These are phyloP conservation scores for Neurospora sp. DNA, from an alignment of 495 filamentous ascomycete species.

Conservation along the genomic window DNA sequence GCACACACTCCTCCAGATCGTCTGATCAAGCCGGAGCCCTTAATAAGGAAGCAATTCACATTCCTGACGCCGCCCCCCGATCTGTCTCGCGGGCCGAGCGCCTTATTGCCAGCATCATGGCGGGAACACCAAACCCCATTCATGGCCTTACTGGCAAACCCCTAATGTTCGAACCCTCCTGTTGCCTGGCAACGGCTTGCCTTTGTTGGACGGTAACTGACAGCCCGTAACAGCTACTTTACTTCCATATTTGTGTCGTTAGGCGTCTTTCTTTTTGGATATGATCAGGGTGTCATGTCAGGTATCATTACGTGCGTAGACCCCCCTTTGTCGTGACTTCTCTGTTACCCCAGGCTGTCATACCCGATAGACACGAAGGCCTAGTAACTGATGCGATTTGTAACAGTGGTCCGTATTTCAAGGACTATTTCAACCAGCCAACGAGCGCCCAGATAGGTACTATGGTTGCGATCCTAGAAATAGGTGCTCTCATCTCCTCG, in stretches of 20 bases:
- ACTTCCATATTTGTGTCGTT: slow-evolving; percentile 97
- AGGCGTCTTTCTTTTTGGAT: slow-evolving; percentile 95
- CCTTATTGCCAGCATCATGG: slow-evolving; percentile 73
- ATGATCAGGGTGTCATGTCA: slow-evolving; percentile 99
- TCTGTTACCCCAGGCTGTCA: not conserved
- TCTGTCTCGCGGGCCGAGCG: slow-evolving; percentile 54
- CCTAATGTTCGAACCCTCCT: slow-evolving; percentile 56
- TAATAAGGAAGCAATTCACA: slow-evolving; percentile 72
- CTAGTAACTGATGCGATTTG: slow-evolving; percentile 9
- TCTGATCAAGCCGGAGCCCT: slow-evolving; percentile 33
- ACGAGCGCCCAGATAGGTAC: slow-evolving; percentile 77
- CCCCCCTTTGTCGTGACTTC: not conserved
- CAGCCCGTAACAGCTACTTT: slow-evolving; percentile 59
- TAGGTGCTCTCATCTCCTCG: slow-evolving; percentile 88
- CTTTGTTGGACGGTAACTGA: not conserved
- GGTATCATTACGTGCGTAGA: slow-evolving; percentile 90
- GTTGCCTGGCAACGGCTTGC: slow-evolving; percentile 24
- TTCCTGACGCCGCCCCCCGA: slow-evolving; percentile 59
- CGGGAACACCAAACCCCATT: slow-evolving; percentile 58
- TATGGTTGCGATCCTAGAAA: slow-evolving; percentile 92
- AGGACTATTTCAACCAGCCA: slow-evolving; percentile 84
- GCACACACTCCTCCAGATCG: slow-evolving; percentile 7
- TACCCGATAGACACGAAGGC: slow-evolving; percentile 3
- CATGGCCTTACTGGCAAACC: slow-evolving; percentile 94
- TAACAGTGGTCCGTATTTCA: slow-evolving; percentile 70